A percentile compares a stretch with the other conserved stretches of the same genome.
phyloP scores from a whole-genome alignment of 306 rosid species.

The Delonix regia region DNA sequence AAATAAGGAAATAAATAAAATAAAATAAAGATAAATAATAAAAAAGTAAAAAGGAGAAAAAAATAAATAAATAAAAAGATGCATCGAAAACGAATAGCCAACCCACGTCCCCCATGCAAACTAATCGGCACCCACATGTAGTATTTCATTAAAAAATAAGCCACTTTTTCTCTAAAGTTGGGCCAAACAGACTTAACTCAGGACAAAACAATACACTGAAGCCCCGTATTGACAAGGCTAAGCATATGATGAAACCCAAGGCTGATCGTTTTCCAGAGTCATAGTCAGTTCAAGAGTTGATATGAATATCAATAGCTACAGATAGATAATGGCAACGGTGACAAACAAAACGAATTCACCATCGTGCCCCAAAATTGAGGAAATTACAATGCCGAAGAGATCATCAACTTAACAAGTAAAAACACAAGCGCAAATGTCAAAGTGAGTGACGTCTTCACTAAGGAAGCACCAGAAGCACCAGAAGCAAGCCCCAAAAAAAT shows the following conservation, averaged over 20 bases:
- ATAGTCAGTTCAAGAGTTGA: slow-evolving; percentile 31
- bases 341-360: slow-evolving; percentile 22
- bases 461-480: slow-evolving; percentile 47
- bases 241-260: too few species aligned
- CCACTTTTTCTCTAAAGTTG: too few species aligned
- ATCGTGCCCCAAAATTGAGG: slow-evolving; percentile 13
- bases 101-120: too few species aligned
- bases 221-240: too few species aligned
- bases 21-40: too few species aligned
- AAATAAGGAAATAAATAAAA: too few species aligned
- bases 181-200: too few species aligned
- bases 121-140: too few species aligned
- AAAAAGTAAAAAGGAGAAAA: too few species aligned
- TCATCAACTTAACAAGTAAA: slow-evolving; percentile 39
- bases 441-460: slow-evolving; percentile 46
- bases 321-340: slow-evolving; percentile 18
- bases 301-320: slow-evolving; percentile 28
- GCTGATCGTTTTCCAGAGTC: slow-evolving; percentile 24
- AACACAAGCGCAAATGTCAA: slow-evolving; percentile 40
- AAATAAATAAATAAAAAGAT: too few species aligned
- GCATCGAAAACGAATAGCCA: too few species aligned
- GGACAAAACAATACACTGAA: not conserved
- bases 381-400: slow-evolving; percentile 42
- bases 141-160: too few species aligned
- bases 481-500: slow-evolving; percentile 52